These are phyloP conservation scores for Lathyrus tuberosus DNA, from an alignment of 306 rosid species.

Conservation along the genomic window DNA sequence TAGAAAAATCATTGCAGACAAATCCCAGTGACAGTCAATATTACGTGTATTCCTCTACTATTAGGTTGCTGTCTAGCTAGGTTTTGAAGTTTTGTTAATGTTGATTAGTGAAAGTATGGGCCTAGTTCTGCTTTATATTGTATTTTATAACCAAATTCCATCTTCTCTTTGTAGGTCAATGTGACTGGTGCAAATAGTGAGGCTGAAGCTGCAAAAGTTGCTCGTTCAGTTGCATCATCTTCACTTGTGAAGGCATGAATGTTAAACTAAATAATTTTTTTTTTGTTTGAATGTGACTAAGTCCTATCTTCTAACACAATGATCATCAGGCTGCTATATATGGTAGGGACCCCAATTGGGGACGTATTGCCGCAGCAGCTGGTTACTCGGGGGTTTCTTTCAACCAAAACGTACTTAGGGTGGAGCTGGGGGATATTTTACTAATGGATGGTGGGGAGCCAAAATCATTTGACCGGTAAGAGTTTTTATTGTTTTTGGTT, in stretches of 20 bases:
- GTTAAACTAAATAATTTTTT: slow-evolving; percentile 30
- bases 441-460: slow-evolving; percentile 93
- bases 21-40: not conserved
- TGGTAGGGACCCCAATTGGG: slow-evolving; percentile 99
- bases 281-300: slow-evolving; percentile 9
- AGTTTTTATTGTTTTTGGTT: not conserved
- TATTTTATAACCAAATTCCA: slow-evolving; percentile 23
- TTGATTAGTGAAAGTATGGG: slow-evolving; percentile 21
- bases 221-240: slow-evolving; percentile 90
- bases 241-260: slow-evolving; percentile 77
- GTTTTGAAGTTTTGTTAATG: slow-evolving; percentile 15
- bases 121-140: not conserved
- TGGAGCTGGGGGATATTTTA: slow-evolving; percentile 75
- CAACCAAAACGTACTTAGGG: slow-evolving; percentile 69
- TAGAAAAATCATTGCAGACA: not conserved
- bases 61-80: slow-evolving; percentile 18
- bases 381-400: slow-evolving; percentile 87
- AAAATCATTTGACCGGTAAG: slow-evolving; percentile 73
- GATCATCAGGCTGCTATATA: slow-evolving; percentile 77
- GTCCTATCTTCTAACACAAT: slow-evolving; percentile 27
- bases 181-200: slow-evolving; percentile 79
- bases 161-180: slow-evolving; percentile 56
- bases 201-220: slow-evolving; percentile 86
- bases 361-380: slow-evolving; percentile 92
- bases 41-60: slow-evolving; percentile 13